phyloP scores from a whole-genome alignment of 2,329 filamentous ascomycete genomes.

The Fusarium coffeatum region DNA sequence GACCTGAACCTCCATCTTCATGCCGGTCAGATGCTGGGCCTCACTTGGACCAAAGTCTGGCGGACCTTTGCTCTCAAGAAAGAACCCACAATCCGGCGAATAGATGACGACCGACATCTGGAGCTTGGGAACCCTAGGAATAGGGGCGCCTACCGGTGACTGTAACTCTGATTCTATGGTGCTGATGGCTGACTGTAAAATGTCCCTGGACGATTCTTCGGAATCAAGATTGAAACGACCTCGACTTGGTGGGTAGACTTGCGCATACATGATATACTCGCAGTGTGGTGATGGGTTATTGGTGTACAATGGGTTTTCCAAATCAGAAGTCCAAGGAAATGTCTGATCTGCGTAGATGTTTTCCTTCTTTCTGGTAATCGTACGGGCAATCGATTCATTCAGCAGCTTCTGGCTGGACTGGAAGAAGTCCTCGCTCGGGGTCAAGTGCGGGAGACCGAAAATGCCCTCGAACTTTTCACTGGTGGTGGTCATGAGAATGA shows the following conservation, averaged over 20 bases:
- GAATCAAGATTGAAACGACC: slow-evolving; percentile 50
- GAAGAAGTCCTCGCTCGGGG: slow-evolving; percentile 69
- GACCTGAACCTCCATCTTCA: slow-evolving; percentile 70
- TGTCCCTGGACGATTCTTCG: slow-evolving; percentile 47
- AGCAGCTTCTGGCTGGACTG: slow-evolving; percentile 72
- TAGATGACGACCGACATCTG: slow-evolving; percentile 73
- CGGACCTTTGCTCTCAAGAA: slow-evolving; percentile 73
- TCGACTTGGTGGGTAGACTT: slow-evolving; percentile 71
- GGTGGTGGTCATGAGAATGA: slow-evolving; percentile 84
- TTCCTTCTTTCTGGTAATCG: slow-evolving; percentile 73
- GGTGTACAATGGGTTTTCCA: slow-evolving; percentile 70
- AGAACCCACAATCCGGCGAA: slow-evolving; percentile 76
- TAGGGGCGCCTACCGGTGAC: slow-evolving; percentile 69
- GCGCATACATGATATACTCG: slow-evolving; percentile 88
- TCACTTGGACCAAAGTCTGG: slow-evolving; percentile 64
- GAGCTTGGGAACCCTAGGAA: slow-evolving; percentile 65
- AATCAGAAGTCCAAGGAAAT: slow-evolving; percentile 81
- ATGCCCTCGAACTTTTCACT: slow-evolving; percentile 96
- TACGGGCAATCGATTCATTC: slow-evolving; percentile 76
- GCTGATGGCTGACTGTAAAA: slow-evolving; percentile 55
- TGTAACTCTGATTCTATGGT: slow-evolving; percentile 73
- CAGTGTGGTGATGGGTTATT: slow-evolving; percentile 77
- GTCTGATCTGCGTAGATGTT: slow-evolving; percentile 65
- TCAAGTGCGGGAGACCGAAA: slow-evolving; percentile 87
- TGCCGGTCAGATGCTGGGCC: slow-evolving; percentile 67